Base-by-base conservation (phyloP, 257 asterid genomes). In the Fraxinus quadrangulata region DNA sequence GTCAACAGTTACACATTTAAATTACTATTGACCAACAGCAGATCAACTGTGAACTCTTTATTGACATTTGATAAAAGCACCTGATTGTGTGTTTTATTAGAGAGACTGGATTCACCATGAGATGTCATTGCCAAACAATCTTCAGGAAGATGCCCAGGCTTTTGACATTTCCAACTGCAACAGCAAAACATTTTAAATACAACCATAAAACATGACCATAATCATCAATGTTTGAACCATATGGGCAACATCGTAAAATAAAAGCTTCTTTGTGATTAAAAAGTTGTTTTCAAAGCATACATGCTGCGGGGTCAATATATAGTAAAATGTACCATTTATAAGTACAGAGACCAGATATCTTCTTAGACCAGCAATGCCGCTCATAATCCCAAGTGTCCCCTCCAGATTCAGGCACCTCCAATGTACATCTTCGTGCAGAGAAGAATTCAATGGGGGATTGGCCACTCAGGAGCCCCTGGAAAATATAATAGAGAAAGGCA, bases 131-230 rank as follows among this genome's bases (percentile, higher is more conserved):
- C 91, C 88, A 92, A 78, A 83, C 98, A 94, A 87, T 94, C 98
- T 84, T 90, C 93, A 14, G 97, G 89, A 77, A 94, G 96, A 86
- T 94, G 98, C 75, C 98, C 97, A 71, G 97, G 94, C 84, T 88
- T 92, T 76, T 79, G 86, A 77, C 97, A 94, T 83, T 94, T 94
- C 96, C 97, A 90, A 80, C 98, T 92, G 85, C 85, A 89, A 79
- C 72, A 78, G 72, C 19, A 83, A 79, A 75, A 51, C 74, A 37
- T 31, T 33, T 67, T 36, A 67, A 39, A 70, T 19, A 34, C 74
- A 36, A 37, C 19, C 11, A 45, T 24, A 21, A 36, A 70, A 34
- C 65, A 69, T 23, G 42, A 31, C 26, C 24, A 31, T 34, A 16
- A 54, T 56, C 76, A 34, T 70, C 31, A 56, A 56, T 49, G 21